Evolutionary conservation across 345 rosid species (phyloP).

Genomic region (Brassica cretica): DNA sequence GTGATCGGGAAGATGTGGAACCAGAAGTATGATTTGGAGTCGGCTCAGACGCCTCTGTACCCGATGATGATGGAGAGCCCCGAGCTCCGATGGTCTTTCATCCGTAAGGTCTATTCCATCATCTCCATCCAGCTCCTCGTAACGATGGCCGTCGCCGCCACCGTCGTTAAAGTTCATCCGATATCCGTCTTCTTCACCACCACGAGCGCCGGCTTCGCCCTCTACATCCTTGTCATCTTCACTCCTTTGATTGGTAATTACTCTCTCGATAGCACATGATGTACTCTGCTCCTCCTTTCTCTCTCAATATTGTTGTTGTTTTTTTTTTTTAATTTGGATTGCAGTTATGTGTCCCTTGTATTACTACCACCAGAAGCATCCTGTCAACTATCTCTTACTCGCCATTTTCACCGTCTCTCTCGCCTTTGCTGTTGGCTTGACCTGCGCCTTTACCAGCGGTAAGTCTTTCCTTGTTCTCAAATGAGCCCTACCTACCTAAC

Average conservation of each 20-base stretch:
- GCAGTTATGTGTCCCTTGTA: slow-evolving; percentile 81
- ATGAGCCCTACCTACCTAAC: neutral
- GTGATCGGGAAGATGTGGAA: slow-evolving; percentile 49
- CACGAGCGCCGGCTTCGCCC: slow-evolving; percentile 64
- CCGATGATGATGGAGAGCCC: slow-evolving; percentile 90
- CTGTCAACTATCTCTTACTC: slow-evolving; percentile 76
- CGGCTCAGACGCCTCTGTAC: slow-evolving; percentile 67
- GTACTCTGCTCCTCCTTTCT: neutral
- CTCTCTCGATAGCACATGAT: neutral
- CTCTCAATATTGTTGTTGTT: neutral
- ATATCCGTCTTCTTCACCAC: slow-evolving; percentile 68
- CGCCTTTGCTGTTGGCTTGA: slow-evolving; percentile 78
- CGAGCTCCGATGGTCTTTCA: slow-evolving; percentile 88
- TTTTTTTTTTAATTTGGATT: too few species aligned
- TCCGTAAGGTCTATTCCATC: slow-evolving; percentile 81
- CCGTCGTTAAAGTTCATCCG: slow-evolving; percentile 64
- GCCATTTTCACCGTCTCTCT: slow-evolving; percentile 72
- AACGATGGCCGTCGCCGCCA: slow-evolving; percentile 76
- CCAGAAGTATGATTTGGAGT: slow-evolving; percentile 67
- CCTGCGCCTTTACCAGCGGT: slow-evolving; percentile 75
- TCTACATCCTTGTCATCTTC: slow-evolving; percentile 71
- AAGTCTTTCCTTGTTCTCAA: neutral
- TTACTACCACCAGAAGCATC: slow-evolving; percentile 86
- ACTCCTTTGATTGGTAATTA: slow-evolving; percentile 68
- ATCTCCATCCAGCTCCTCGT: slow-evolving; percentile 65